Base-by-base conservation (phyloP, 768 basidiomycete genomes). In the Lyophyllum decastes region DNA sequence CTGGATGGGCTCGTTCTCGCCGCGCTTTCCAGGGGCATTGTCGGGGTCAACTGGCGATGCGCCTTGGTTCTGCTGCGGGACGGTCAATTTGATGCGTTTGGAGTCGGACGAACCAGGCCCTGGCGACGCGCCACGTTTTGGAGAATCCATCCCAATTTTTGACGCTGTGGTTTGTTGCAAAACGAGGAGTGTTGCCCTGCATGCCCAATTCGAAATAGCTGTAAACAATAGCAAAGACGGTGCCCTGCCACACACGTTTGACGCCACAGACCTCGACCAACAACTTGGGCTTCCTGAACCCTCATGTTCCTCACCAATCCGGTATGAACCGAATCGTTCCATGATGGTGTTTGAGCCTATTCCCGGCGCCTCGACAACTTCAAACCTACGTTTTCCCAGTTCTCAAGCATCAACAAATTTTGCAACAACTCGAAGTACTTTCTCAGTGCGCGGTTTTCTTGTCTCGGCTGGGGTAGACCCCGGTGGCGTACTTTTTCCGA, bases 1-100 rank as follows among this genome's bases (percentile, higher is more conserved):
- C 61, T 85, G 81, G 57, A 95, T 79, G 48, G 94, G 94, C 65
- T 94, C 93, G 56, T 92, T 83, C 74, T 95, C 94, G 70, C 85
- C 84, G 63, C 92, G 90, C 75, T 95, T 95, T 62, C 94, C 94
- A 0, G 82, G 81, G 22, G 92, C 92, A 62, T 74, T 77, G 58
- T 92, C 87, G 22, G 88, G 87, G 74, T 95, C 92, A 14, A 93
- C 89, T 21, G 86, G 82, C 4, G 83, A 77, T 24, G 81, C 89
- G n/a, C 88, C 88, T 66, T 90, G 87, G 51, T 72, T 74, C 58
- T 79, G 80, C 53, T 78, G 77, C 12, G 79, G 74, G 7, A 82
- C 81, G 0, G 83, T 83, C 49, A 86, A 74, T 47, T 79, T 83
- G 65, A 85, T 77, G 61, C 85, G 78, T 71, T 87, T 87, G 21